Evolutionary conservation across 139 green algal species (phyloP), one percentile per base, ranked within the genome.

Genomic region (Ettlia oleoabundans): DNA sequence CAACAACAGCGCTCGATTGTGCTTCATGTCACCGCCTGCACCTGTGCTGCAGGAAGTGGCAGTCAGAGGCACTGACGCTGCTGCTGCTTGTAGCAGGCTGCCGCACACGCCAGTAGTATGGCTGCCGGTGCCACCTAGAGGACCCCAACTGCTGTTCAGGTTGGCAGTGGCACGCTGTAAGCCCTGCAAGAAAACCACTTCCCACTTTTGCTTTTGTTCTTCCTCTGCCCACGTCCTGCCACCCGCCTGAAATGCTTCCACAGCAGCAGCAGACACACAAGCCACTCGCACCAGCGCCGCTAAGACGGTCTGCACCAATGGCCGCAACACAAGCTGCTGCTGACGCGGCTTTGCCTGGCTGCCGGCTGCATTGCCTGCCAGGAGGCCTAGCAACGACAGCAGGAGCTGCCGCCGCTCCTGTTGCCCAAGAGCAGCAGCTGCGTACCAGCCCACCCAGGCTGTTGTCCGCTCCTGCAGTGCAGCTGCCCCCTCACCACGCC

Each of bases 81-180:
- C 58, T 0, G 55, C 75, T 2, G 42, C 40, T n/a, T 37, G 28
- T n/a, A 81, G 37, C 38, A 81, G 58, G 75, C 40, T 58, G 75
- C 38, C 4, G 61, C 40, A 61, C 24, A 61, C 30, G 18, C 19
- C 28, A 2, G 13, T 10, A 2, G 75, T 58, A 30, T 63, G 55
- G 28, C 28, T 71, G 58, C 58, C 41, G 38, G 22, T 40, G 58
- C 35, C 3, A 37, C 70, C 43, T 13, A n/a, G 42, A 13, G n/a
- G 9, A 30, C 75, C 58, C 75, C 58, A 71, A n/a, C 18, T 32
- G 40, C 2, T 8, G 28, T 58, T 30, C 58, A 72, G 38, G 13
- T 19, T 21, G 38, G 4, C 2, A 9, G 28, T 81, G 13, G 40
- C 75, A 2, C 42, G 28, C 75, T 58, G 55, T 40, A 81, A 21